phyloP scores from a whole-genome alignment of 345 rosid species.

The Sonneratia caseolaris region DNA sequence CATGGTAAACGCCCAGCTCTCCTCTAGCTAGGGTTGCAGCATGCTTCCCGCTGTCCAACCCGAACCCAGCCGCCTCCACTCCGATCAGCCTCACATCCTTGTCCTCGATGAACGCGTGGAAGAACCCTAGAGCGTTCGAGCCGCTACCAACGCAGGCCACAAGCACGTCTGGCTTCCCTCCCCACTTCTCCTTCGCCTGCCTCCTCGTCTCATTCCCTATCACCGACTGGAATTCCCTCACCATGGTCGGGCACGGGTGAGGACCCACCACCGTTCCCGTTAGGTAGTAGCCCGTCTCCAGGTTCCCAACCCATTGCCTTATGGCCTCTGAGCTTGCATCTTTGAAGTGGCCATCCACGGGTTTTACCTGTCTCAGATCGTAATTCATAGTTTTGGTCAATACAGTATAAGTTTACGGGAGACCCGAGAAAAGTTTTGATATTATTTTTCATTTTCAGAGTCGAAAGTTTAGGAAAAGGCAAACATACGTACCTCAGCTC shows the following conservation, averaged over 20 bases:
- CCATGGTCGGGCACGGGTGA: slow-evolving; percentile 75
- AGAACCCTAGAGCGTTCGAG: slow-evolving; percentile 73
- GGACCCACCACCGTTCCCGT: slow-evolving; percentile 72
- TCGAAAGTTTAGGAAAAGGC: too few relatives aligned
- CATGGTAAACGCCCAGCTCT: slow-evolving; percentile 77
- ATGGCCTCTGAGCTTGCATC: slow-evolving; percentile 75
- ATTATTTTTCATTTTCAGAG: too few relatives aligned
- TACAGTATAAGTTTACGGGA: not conserved
- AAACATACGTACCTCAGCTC: slow-evolving; percentile 53
- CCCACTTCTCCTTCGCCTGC: slow-evolving; percentile 77
- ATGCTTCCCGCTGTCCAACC: slow-evolving; percentile 65
- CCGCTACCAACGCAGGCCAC: slow-evolving; percentile 84
- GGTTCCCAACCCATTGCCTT: slow-evolving; percentile 44
- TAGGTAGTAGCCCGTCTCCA: slow-evolving; percentile 40
- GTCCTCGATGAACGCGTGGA: slow-evolving; percentile 61
- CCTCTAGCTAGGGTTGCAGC: slow-evolving; percentile 72
- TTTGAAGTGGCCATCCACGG: slow-evolving; percentile 51
- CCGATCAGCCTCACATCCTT: slow-evolving; percentile 64
- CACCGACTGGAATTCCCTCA: slow-evolving; percentile 69
- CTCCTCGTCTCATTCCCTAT: slow-evolving; percentile 78
- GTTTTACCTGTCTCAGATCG: slow-evolving; percentile 30
- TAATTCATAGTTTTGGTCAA: not conserved
- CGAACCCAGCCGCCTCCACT: slow-evolving; percentile 76
- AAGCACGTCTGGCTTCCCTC: slow-evolving; percentile 71
- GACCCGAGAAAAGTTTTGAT: not conserved